A percentile compares a stretch with the other conserved stretches of the same genome.
Evolutionary conservation across 2,329 filamentous ascomycete genomes (phyloP).

Genomic region (Penicillium janthinellum): DNA sequence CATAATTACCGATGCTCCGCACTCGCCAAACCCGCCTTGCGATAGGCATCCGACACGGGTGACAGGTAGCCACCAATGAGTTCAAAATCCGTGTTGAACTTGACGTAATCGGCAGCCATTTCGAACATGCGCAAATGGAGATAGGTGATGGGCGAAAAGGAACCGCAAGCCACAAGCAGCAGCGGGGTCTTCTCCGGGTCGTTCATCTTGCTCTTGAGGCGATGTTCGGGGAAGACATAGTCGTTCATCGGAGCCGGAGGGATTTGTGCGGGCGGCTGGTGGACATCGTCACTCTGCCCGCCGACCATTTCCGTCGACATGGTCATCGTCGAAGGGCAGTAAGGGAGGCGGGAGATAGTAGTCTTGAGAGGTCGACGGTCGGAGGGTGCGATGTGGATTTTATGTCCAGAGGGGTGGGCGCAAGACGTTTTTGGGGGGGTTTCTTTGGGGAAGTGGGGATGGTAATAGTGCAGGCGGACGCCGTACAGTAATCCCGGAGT

Average conservation of each 20-base stretch:
- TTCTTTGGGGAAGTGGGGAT: conserved; percentile 5
- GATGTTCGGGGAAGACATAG: conserved; percentile 49
- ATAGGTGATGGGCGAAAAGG: conserved; percentile 63
- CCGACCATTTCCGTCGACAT: conserved; percentile 34
- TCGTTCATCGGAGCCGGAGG: conserved; percentile 38
- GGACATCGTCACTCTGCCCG: conserved; percentile 34
- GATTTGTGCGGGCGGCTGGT: conserved; percentile 25
- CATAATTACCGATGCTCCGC: conserved; percentile 63
- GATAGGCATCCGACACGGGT: conserved; percentile 75
- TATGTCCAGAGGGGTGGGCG: not conserved
- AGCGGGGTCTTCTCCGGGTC: conserved; percentile 52
- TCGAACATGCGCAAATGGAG: conserved; percentile 81
- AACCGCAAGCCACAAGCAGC: conserved; percentile 54
- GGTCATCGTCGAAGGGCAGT: conserved; percentile 13
- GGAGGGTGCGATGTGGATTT: not conserved
- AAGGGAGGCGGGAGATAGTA: not conserved
- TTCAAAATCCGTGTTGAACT: conserved; percentile 76
- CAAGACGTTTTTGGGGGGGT: not conserved
- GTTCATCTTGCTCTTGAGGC: conserved; percentile 50
- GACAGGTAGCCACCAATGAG: conserved; percentile 83
- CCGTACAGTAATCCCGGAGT: not conserved
- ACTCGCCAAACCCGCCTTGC: conserved; percentile 76
- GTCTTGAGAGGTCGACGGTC: not conserved
- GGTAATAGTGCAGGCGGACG: not conserved
- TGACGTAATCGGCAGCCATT: conserved; percentile 79